These are phyloP conservation scores for Suhomyces maxii DNA, from an alignment of 1,139 yeast genomes.

Conservation along the genomic window DNA sequence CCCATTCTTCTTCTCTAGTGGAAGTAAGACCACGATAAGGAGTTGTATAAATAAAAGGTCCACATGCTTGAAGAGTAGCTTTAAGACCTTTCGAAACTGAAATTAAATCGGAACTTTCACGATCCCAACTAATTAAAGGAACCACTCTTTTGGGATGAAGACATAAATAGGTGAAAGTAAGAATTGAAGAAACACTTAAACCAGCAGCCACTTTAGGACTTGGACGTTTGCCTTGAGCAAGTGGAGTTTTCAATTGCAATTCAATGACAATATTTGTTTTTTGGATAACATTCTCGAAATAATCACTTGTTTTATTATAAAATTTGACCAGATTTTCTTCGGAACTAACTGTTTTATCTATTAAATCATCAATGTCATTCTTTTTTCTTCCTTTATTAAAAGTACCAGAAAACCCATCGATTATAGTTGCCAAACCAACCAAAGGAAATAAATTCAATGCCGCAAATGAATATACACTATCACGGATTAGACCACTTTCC, in stretches of 20 bases:
- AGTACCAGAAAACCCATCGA: background rate
- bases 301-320: slow-evolving; percentile 20
- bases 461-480: slow-evolving; percentile 24
- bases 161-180: slow-evolving; percentile 30
- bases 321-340: slow-evolving; percentile 8
- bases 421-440: slow-evolving; percentile 11
- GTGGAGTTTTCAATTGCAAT: background rate
- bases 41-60: background rate
- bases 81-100: slow-evolving; percentile 22
- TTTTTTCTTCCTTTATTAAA: background rate
- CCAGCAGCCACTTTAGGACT: slow-evolving; percentile 20
- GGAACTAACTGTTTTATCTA: background rate
- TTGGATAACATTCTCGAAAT: slow-evolving; percentile 22
- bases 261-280: slow-evolving; percentile 7
- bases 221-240: background rate
- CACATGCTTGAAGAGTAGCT: background rate
- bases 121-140: slow-evolving; percentile 28
- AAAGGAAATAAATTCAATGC: slow-evolving; percentile 23
- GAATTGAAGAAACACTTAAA: slow-evolving; percentile 22
- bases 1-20: background rate
- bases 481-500: slow-evolving; percentile 23
- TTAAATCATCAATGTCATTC: background rate
- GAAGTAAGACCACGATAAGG: background rate
- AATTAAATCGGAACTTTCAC: slow-evolving; percentile 20
- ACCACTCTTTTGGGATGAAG: slow-evolving; percentile 32